phyloP scores from a whole-genome alignment of 1,284 basidiomycete species.

The Ceratobasidium sp. region DNA sequence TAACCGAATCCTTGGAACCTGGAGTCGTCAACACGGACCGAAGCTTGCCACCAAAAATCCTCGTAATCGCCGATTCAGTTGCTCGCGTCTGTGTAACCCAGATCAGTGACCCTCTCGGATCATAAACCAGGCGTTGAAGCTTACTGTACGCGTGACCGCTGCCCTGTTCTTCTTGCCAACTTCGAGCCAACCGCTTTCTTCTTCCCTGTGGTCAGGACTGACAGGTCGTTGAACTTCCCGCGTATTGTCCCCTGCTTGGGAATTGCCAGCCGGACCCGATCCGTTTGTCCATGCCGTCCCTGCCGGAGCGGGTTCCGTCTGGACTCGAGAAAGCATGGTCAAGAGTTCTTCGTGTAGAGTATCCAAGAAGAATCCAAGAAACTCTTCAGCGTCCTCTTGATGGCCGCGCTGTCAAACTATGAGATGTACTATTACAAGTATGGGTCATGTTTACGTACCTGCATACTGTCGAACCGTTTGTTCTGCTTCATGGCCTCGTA shows the following conservation, averaged over 20 bases:
- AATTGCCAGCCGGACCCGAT: neutral
- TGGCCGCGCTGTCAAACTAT: slow-evolving; percentile 70
- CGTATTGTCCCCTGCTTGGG: slow-evolving; percentile 42
- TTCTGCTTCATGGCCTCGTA: slow-evolving; percentile 97
- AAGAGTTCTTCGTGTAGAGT: slow-evolving; percentile 93
- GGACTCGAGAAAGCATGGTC: slow-evolving; percentile 55
- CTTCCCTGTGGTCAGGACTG: slow-evolving; percentile 46
- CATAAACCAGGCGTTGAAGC: slow-evolving; percentile 46
- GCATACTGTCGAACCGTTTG: slow-evolving; percentile 92
- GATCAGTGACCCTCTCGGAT: slow-evolving; percentile 3
- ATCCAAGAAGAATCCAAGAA: slow-evolving; percentile 96
- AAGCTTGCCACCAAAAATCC: slow-evolving; percentile 93
- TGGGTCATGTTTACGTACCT: slow-evolving; percentile 58
- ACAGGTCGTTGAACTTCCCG: slow-evolving; percentile 49
- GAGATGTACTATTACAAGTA: slow-evolving; percentile 8
- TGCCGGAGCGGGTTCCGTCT: slow-evolving; percentile 45
- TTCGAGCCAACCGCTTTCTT: slow-evolving; percentile 76
- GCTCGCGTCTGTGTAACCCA: slow-evolving; percentile 66
- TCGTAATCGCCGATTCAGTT: slow-evolving; percentile 85
- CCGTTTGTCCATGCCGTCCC: slow-evolving; percentile 42
- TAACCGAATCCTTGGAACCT: slow-evolving; percentile 82
- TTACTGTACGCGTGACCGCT: slow-evolving; percentile 80
- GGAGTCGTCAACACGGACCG: slow-evolving; percentile 85
- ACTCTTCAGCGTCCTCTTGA: slow-evolving; percentile 99
- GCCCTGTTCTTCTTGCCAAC: slow-evolving; percentile 90